phyloP scores from a whole-genome alignment of 208 protist species.

The Kentomonas sorsogonicus region DNA sequence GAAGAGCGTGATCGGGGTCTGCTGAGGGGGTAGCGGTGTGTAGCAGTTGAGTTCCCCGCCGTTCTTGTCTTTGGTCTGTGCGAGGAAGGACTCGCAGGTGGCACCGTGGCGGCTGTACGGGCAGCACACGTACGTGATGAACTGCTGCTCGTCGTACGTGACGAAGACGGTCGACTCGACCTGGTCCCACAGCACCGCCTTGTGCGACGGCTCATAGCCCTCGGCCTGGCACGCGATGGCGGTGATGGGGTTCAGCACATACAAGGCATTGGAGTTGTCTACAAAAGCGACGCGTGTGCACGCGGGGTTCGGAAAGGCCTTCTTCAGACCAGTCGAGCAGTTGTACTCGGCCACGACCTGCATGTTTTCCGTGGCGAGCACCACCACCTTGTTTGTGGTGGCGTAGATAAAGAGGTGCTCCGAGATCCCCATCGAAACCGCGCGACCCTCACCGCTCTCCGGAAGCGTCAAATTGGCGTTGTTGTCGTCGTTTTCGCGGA shows the following conservation, averaged over 20 bases:
- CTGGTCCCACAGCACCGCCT: slow-evolving; percentile 89
- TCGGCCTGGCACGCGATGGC: slow-evolving; percentile 75
- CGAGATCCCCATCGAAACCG: slow-evolving; percentile 85
- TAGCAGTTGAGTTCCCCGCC: slow-evolving; percentile 56
- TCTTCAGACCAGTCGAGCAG: slow-evolving; percentile 53
- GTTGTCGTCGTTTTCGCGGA: slow-evolving; percentile 34
- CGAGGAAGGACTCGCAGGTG: slow-evolving; percentile 74
- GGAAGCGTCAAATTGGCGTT: slow-evolving; percentile 2
- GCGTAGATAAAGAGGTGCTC: slow-evolving; percentile 93
- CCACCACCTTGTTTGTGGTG: slow-evolving; percentile 59
- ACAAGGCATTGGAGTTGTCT: slow-evolving; percentile 76
- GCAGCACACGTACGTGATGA: slow-evolving; percentile 87
- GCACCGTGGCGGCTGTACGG: slow-evolving; percentile 85
- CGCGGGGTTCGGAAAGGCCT: slow-evolving; percentile 74
- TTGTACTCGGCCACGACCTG: slow-evolving; percentile 81
- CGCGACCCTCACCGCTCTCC: slow-evolving; percentile 29
- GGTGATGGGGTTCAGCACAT: slow-evolving; percentile 90
- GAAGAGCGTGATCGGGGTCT: slow-evolving; percentile 72
- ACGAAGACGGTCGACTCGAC: slow-evolving; percentile 88
- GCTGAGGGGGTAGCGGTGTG: slow-evolving; percentile 62
- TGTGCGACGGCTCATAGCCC: slow-evolving; percentile 51
- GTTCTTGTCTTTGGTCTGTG: too few species aligned
- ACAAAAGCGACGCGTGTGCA: slow-evolving; percentile 92
- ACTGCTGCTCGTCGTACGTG: slow-evolving; percentile 54
- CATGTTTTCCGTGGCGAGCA: slow-evolving; percentile 85